These are phyloP conservation scores for Fusarium pseudonygamai DNA, from an alignment of 2,329 filamentous ascomycete genomes.

Conservation along the genomic window DNA sequence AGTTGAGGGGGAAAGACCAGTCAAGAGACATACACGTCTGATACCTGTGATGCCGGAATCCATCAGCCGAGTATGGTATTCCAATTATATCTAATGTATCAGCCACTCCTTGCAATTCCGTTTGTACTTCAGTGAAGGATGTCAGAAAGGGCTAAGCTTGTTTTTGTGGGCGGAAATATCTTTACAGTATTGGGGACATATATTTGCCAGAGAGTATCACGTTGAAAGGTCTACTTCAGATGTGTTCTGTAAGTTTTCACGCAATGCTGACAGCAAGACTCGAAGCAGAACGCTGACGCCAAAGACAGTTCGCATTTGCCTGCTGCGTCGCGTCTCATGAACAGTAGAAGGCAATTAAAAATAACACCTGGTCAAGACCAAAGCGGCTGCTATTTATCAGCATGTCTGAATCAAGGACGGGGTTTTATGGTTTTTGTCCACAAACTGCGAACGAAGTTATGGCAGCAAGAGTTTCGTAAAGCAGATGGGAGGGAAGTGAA, in stretches of 20 bases:
- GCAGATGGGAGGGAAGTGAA: fast-evolving
- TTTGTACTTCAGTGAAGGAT: neutral
- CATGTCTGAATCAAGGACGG: fast-evolving
- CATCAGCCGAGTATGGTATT: fast-evolving
- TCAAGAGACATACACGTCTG: neutral
- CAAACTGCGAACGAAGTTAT: fast-evolving
- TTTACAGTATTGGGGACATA: fast-evolving
- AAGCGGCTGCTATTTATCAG: fast-evolving
- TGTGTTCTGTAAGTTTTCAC: neutral
- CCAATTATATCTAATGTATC: fast-evolving
- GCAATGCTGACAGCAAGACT: neutral
- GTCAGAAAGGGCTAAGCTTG: fast-evolving
- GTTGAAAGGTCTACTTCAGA: fast-evolving
- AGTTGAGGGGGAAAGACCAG: fast-evolving
- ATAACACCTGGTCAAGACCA: fast-evolving
- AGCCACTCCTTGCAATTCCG: neutral
- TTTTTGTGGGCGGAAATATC: neutral
- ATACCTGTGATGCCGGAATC: fast-evolving
- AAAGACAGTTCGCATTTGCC: neutral
- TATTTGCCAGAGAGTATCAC: fast-evolving
- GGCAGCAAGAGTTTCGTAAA: fast-evolving
- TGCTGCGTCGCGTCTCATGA: neutral
- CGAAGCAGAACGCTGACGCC: neutral
- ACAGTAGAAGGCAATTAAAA: too few species aligned
- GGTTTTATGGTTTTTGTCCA: fast-evolving